Conservation (phyloP, 2,329 filamentous ascomycete species). For the Penicillium sp. region DNA sequence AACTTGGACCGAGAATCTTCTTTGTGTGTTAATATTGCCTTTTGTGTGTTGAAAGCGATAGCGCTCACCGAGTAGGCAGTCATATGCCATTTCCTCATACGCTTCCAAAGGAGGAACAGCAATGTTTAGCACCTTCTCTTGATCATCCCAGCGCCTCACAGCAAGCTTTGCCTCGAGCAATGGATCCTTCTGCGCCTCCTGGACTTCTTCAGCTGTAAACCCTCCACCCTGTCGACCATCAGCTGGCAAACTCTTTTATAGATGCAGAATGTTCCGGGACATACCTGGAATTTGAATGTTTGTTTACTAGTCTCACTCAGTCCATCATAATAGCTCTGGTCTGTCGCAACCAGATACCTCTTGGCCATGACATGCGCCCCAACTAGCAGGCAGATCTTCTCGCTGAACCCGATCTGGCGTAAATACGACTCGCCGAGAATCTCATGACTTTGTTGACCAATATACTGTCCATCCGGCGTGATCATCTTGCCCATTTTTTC, state of each 20-base stretch:
- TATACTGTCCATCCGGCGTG: slow-evolving; percentile 24
- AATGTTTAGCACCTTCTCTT: slow-evolving; percentile 24
- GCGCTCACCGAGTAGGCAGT: slow-evolving; percentile 12
- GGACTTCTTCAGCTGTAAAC: slow-evolving; percentile 22
- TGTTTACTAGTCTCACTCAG: slow-evolving; percentile 30
- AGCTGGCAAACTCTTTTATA: background rate
- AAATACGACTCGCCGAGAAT: slow-evolving; percentile 30
- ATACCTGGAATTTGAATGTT: slow-evolving; percentile 30
- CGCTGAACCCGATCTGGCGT: slow-evolving; percentile 29
- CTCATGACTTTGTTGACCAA: slow-evolving; percentile 29
- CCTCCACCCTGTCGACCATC: slow-evolving; percentile 22
- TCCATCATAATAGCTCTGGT: slow-evolving; percentile 27
- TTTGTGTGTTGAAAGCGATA: no score
- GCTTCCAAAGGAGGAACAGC: slow-evolving; percentile 22
- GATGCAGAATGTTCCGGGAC: no score
- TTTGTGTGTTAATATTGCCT: no score
- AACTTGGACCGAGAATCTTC: slow-evolving; percentile 18
- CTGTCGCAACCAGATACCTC: slow-evolving; percentile 28
- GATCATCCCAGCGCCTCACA: slow-evolving; percentile 29
- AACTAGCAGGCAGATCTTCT: slow-evolving; percentile 30
- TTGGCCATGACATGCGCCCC: slow-evolving; percentile 35
- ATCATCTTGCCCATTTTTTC: slow-evolving; percentile 27
- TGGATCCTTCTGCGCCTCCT: slow-evolving; percentile 26
- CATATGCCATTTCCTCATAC: slow-evolving; percentile 25
- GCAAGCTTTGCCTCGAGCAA: slow-evolving; percentile 27